A percentile compares a stretch with the other conserved stretches of the same genome.
phyloP scores from a whole-genome alignment of 2,329 filamentous ascomycete genomes.

The Colletotrichum brevisporum region DNA sequence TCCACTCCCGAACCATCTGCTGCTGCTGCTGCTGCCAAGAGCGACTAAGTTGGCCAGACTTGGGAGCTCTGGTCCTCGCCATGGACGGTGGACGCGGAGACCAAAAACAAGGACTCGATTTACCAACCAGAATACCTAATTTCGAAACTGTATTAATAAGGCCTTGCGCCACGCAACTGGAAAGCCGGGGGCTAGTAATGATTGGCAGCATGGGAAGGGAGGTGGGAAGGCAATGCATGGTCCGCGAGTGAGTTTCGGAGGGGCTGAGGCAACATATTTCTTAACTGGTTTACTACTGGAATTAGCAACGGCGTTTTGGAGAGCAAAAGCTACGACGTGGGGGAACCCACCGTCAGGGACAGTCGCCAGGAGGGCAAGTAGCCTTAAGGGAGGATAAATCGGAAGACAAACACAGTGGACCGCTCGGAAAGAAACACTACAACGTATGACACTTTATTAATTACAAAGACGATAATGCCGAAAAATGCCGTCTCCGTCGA shows the following conservation, averaged over 20 bases:
- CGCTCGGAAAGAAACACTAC: conserved; percentile 13
- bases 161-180: conserved; percentile 1
- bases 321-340: conserved; percentile 27
- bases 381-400: background rate
- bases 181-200: conserved; percentile 28
- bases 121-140: conserved; percentile 22
- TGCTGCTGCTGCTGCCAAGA: background rate
- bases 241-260: background rate
- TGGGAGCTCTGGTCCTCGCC: background rate
- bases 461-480: conserved; percentile 19
- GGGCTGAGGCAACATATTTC: conserved; percentile 13
- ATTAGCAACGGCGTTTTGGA: conserved; percentile 35
- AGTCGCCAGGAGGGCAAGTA: background rate
- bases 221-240: background rate
- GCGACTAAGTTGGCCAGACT: no score
- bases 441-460: conserved; percentile 15
- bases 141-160: conserved; percentile 38
- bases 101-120: background rate
- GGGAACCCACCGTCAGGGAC: conserved; percentile 5
- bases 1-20: background rate
- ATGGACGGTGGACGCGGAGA: background rate
- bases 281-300: background rate
- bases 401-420: conserved; percentile 14
- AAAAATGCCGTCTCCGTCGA: background rate
- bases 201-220: conserved; percentile 13